phyloP scores from a whole-genome alignment of 805 yeast genomes.

The Candida hungchunana region DNA sequence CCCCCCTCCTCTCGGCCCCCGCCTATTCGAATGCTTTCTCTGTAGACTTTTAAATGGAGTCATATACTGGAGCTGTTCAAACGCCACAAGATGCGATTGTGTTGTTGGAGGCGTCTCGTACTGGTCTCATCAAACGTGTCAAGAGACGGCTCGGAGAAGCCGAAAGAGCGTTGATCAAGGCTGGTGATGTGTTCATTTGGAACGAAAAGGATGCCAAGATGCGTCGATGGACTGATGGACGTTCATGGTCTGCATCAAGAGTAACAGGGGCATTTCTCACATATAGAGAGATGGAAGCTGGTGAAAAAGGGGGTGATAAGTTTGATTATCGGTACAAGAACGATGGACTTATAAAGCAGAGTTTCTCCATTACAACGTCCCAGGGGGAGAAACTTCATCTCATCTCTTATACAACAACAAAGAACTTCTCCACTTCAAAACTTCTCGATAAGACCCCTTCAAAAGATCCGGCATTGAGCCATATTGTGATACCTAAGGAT shows the following conservation, averaged over 20 bases:
- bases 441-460: slow-evolving; percentile 36
- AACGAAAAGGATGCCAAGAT: slow-evolving; percentile 67
- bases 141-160: slow-evolving; percentile 52
- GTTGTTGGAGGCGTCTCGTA: slow-evolving; percentile 60
- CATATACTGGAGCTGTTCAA: slow-evolving; percentile 57
- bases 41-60: slow-evolving; percentile 37
- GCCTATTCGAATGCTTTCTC: neutral
- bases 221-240: slow-evolving; percentile 78
- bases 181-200: slow-evolving; percentile 69
- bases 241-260: slow-evolving; percentile 67
- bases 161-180: slow-evolving; percentile 44
- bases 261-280: slow-evolving; percentile 60
- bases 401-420: slow-evolving; percentile 47
- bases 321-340: slow-evolving; percentile 35
- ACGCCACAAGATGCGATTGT: slow-evolving; percentile 60
- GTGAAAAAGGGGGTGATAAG: slow-evolving; percentile 1
- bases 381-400: slow-evolving; percentile 54
- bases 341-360: slow-evolving; percentile 60
- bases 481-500: slow-evolving; percentile 32
- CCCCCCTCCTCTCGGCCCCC: neutral
- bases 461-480: slow-evolving; percentile 32
- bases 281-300: slow-evolving; percentile 54
- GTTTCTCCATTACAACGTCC: slow-evolving; percentile 52
- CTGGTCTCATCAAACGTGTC: slow-evolving; percentile 52
- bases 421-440: slow-evolving; percentile 27